Evolutionary conservation across 805 yeast species (phyloP), one percentile per base, ranked within the genome.

Genomic region (Ogataea nonfermentans): DNA sequence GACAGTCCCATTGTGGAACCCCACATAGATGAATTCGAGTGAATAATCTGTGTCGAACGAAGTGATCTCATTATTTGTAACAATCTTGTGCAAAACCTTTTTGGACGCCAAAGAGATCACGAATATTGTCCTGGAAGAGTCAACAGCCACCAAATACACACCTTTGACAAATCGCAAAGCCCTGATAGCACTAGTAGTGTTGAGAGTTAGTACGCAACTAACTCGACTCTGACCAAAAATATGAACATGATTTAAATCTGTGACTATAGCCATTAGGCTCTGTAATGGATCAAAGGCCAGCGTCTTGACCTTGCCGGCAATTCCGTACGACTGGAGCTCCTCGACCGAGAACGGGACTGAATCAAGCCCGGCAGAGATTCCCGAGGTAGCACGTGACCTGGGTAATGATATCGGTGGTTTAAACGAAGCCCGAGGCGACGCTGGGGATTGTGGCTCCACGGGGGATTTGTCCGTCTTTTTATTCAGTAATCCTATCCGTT

Each of bases 221-320:
- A 89, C 95, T 38, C 83, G 79, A 29, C 81, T 79, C 54, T 84
- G 91, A 2, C 98, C 99, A 56, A 79, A 82, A 4, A 93, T 82
- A 48, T 85, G 81, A 11, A 93, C 70, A 31, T 78, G 78, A 28
- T 89, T 86, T 6, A 65, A 56, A 25, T 73, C 79, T 0, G 96
- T 88, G 3, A 89, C 82, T 0, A 88, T 66, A 0, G 96, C 97
- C 52, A 89, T 62, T 19, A 93, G 69, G 38, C 93, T 78, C 61
- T 93, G 99, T 1, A 86, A 80, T 3, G 95, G 95, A 58, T 93
- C 98, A 62, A 73, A 85, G 0, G 93, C 95, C 27, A 79, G 57
- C 0, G 86, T 78, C 24, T 77, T 65, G 7, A 85, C 75, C 10
- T 74, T 73, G 9, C 95, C 91, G 12, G 73, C 67, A 24, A 83